Evolutionary conservation across 2,329 filamentous ascomycete genomes (phyloP), one percentile per base, ranked within the genome.

Genomic region (Neofusicoccum umdonicola): DNA sequence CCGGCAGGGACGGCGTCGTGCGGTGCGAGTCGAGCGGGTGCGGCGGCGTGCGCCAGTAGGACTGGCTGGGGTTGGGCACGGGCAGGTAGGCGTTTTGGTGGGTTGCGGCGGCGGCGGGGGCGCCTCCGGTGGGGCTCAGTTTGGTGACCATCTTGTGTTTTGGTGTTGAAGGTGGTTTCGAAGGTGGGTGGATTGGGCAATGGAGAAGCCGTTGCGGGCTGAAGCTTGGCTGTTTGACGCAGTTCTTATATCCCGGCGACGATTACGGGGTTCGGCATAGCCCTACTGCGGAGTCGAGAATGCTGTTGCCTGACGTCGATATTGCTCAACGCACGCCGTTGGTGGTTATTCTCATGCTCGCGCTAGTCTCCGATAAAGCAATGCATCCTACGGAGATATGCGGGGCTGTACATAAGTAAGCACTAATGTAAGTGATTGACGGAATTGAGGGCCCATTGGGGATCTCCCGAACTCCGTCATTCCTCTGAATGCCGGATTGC

Each of bases 1-100:
- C 0, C 1, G 75, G 76, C 0, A 78, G 66, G 1, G 67, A 41
- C 8, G 70, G 50, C 3, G 76, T 74, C 2, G 68, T 73, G 31
- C 73, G 70, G 12, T 73, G 64, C 17, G 72, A 61, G n/a, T 70
- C 70, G 52, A 75, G 68, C 3, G 67, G 66, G 34, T 71, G 69
- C 0, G 73, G 72, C n/a, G 72, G 66, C 22, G 68, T 69, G 65
- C 76, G 75, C 77, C 76, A 79, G 68, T 78, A 78, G 22, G 72
- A 72, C 0, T 68, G 48, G 3, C 73, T 72, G 0, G 76, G 73
- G 37, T 73, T 69, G 9, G 72, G 67, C 13, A 71, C 71, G 19
- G 77, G 77, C 2, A 50, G 44, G 17, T n/a, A 27, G 42, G 17
- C 7, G 44, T 47, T 48, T 7, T 35, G 17, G 44, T 39, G 41